These are phyloP conservation scores for Ceratocystis papillata DNA, from an alignment of 2,329 filamentous ascomycete species.

Conservation along the genomic window DNA sequence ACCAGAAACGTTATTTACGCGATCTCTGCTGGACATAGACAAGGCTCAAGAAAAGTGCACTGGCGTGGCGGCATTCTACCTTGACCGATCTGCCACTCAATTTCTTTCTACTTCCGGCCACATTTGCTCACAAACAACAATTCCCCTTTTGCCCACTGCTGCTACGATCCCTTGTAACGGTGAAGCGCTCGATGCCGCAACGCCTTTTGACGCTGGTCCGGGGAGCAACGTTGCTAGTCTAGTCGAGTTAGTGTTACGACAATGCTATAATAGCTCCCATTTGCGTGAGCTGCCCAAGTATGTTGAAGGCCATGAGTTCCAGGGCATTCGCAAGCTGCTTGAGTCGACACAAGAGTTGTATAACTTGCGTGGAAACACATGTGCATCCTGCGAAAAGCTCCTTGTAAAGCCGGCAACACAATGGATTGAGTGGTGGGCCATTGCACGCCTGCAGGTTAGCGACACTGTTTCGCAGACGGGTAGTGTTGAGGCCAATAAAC, in stretches of 20 bases:
- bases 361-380: slow-evolving; percentile 38
- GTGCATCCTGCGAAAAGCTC: slow-evolving; percentile 41
- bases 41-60: slow-evolving; percentile 20
- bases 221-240: slow-evolving; percentile 37
- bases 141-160: slow-evolving; percentile 14
- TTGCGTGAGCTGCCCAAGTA: slow-evolving; percentile 36
- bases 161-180: slow-evolving; percentile 16
- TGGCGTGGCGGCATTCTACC: slow-evolving; percentile 23
- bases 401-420: slow-evolving; percentile 43
- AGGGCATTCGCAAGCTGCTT: slow-evolving; percentile 30
- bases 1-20: slow-evolving; percentile 29
- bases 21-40: slow-evolving; percentile 16
- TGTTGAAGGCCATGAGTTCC: slow-evolving; percentile 34
- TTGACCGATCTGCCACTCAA: slow-evolving; percentile 22
- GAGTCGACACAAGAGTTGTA: slow-evolving; percentile 28
- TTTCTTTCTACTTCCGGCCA: slow-evolving; percentile 18
- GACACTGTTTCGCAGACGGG: slow-evolving; percentile 3
- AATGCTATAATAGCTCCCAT: slow-evolving; percentile 37
- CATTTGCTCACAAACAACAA: slow-evolving; percentile 4
- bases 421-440: slow-evolving; percentile 54
- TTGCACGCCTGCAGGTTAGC: not conserved
- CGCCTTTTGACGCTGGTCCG: slow-evolving; percentile 22
- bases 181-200: slow-evolving; percentile 17
- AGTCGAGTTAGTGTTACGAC: slow-evolving; percentile 41
- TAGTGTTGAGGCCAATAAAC: slow-evolving; percentile 14